phyloP scores from a whole-genome alignment of 257 asterid species.

The Echium plantagineum region DNA sequence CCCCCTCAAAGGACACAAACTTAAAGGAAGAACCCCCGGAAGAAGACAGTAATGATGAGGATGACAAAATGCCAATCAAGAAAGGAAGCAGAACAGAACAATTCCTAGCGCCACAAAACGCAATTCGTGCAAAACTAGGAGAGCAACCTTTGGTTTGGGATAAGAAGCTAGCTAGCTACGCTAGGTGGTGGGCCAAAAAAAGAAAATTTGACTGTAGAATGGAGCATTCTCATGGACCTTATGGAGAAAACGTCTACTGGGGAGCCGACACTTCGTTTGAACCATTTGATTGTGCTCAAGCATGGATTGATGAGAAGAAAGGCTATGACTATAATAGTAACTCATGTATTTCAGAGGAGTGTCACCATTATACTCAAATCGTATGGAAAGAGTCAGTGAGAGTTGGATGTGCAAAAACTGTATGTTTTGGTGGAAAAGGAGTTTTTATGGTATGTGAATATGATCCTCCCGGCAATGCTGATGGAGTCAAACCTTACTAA shows the following conservation, averaged over 20 bases:
- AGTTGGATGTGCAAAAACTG: constrained; percentile 33
- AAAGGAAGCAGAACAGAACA: not conserved
- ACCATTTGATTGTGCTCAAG: constrained; percentile 27
- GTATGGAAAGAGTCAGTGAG: constrained; percentile 28
- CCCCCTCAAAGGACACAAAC: no score
- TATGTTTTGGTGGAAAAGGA: constrained; percentile 20
- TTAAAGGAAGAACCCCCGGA: no score
- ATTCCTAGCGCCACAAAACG: constrained; percentile 24
- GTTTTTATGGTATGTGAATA: constrained; percentile 39
- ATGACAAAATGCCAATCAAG: not conserved
- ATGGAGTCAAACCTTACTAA: constrained; percentile 18
- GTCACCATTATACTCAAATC: constrained; percentile 20
- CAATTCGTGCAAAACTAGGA: constrained; percentile 21
- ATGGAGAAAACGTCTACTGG: constrained; percentile 44
- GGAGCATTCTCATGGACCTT: constrained; percentile 30
- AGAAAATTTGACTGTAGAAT: constrained; percentile 24
- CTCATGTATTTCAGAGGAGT: constrained; percentile 19
- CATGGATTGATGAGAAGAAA: constrained; percentile 33
- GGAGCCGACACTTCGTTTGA: constrained; percentile 33
- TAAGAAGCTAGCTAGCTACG: constrained; percentile 12
- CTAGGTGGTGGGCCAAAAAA: constrained; percentile 15
- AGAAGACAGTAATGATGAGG: no score
- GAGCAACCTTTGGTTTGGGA: constrained; percentile 35
- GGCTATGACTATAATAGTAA: constrained; percentile 22
- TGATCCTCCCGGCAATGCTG: constrained; percentile 39